phyloP scores from a whole-genome alignment of 2,329 filamentous ascomycete genomes.

The Conoideocrella luteorostrata region DNA sequence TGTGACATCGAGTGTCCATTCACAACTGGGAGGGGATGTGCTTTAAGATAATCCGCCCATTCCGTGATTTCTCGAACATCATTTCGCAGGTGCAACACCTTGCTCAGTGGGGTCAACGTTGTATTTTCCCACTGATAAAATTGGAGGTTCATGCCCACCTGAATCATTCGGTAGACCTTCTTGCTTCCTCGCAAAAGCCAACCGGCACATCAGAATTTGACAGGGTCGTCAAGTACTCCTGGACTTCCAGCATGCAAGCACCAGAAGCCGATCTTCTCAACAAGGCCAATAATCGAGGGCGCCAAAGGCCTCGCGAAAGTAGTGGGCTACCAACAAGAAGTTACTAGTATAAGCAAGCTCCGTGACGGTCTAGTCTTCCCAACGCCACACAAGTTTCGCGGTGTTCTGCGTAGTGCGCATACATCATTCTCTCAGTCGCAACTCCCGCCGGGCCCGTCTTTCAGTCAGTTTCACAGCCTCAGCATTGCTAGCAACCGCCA shows the following conservation, averaged over 20 bases:
- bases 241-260: not conserved
- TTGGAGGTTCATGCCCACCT: too few species aligned
- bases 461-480: conserved; percentile 1
- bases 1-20: too few species aligned
- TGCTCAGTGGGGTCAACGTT: too few species aligned
- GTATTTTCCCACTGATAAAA: too few species aligned
- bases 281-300: not conserved
- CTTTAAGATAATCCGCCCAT: too few species aligned
- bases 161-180: too few species aligned
- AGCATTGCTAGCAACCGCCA: not conserved
- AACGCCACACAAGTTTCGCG: not conserved
- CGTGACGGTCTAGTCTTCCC: not conserved
- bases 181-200: not conserved
- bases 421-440: conserved; percentile 1
- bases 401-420: not conserved
- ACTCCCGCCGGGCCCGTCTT: not conserved
- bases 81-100: too few species aligned
- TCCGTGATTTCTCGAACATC: too few species aligned
- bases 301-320: not conserved
- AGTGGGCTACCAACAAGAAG: not conserved
- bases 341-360: not conserved
- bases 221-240: not conserved
- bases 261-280: conserved; percentile 1
- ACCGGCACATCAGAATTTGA: not conserved
- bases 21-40: too few species aligned